phyloP scores from a whole-genome alignment of 768 basidiomycete species.

The Tylopilus vinaceipallidus region DNA sequence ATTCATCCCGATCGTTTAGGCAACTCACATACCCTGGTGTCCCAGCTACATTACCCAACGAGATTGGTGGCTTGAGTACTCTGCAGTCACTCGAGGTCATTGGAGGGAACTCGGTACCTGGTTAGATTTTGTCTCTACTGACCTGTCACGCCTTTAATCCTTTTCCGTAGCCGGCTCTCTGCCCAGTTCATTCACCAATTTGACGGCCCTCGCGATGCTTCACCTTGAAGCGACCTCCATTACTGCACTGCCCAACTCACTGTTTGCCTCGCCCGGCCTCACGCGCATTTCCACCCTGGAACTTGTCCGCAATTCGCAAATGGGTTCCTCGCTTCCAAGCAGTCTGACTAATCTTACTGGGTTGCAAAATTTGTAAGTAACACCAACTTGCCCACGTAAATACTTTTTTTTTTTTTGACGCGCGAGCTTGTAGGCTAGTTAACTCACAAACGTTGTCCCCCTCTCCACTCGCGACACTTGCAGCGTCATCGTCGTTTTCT shows the following conservation, averaged over 20 bases:
- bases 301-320: conserved; percentile 40
- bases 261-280: conserved; percentile 35
- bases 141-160: background rate
- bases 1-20: conserved; percentile 17
- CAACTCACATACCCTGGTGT: conserved; percentile 46
- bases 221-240: conserved; percentile 42
- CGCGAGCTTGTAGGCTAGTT: conserved; percentile 28
- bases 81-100: conserved; percentile 39
- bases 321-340: conserved; percentile 38
- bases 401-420: conserved; percentile 6
- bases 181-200: conserved; percentile 37
- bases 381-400: background rate
- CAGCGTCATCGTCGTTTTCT: conserved; percentile 32
- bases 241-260: conserved; percentile 31
- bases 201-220: conserved; percentile 39
- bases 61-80: conserved; percentile 39
- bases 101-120: conserved; percentile 42
- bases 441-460: conserved; percentile 36
- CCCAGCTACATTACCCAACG: conserved; percentile 42
- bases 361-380: conserved; percentile 40
- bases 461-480: conserved; percentile 32
- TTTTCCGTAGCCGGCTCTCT: conserved; percentile 39
- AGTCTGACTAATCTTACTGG: conserved; percentile 30
- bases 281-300: conserved; percentile 35
- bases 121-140: conserved; percentile 27